Evolutionary conservation across 768 basidiomycete genomes (phyloP).

Genomic region (Amanita exitialis): DNA sequence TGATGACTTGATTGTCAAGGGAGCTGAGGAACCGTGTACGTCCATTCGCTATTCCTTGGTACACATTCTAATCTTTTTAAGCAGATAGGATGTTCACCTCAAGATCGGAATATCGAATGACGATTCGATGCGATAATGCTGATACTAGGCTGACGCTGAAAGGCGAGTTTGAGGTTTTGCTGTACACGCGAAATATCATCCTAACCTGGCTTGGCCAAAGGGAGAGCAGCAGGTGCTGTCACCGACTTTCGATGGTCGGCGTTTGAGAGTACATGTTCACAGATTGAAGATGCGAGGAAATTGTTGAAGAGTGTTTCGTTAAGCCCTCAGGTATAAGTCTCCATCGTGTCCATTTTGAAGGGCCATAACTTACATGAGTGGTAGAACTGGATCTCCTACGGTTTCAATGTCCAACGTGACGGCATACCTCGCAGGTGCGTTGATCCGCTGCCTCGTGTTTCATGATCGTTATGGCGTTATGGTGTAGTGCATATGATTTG

Average conservation of each 20-base stretch:
- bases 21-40: slow-evolving; percentile 86
- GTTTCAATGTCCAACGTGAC: slow-evolving; percentile 34
- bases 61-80: not conserved
- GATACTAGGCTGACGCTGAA: slow-evolving; percentile 73
- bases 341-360: not conserved
- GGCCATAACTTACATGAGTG: not conserved
- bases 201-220: slow-evolving; percentile 15
- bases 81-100: slow-evolving; percentile 94
- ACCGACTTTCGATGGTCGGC: slow-evolving; percentile 32
- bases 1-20: slow-evolving; percentile 82
- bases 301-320: slow-evolving; percentile 25
- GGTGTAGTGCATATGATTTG: slow-evolving; percentile 62
- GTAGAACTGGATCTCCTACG: slow-evolving; percentile 29
- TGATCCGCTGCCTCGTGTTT: not conserved
- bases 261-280: slow-evolving; percentile 22
- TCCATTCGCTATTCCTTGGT: slow-evolving; percentile 7
- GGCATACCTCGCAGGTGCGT: slow-evolving; percentile 33
- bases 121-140: slow-evolving; percentile 82
- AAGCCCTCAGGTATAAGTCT: slow-evolving; percentile 30
- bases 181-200: not conserved
- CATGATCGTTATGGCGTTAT: not conserved
- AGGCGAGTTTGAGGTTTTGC: slow-evolving; percentile 28
- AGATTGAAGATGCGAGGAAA: slow-evolving; percentile 24
- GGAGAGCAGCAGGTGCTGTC: slow-evolving; percentile 32
- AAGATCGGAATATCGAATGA: slow-evolving; percentile 84